Conservation (phyloP, 768 basidiomycete species). For the Sutorius australiensis region DNA sequence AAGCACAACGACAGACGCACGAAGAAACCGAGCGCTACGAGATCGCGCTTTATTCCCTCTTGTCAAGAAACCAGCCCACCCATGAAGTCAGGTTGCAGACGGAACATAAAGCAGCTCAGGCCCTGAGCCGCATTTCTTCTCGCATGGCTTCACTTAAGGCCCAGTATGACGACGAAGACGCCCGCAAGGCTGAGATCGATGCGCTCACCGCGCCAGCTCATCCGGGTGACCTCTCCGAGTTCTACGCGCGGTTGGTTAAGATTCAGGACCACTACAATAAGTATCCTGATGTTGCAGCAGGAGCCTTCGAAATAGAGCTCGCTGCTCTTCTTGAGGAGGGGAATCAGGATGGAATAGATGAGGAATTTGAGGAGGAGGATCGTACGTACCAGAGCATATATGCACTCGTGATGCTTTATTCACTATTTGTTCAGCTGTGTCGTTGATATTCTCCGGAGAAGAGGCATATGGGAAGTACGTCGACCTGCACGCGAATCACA, state of each 20-base stretch:
- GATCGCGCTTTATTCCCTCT: constrained; percentile 76
- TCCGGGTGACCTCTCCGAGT: constrained; percentile 81
- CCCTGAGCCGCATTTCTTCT: constrained; percentile 79
- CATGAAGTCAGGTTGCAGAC: constrained; percentile 68
- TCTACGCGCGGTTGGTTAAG: constrained; percentile 93
- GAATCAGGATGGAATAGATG: constrained; percentile 62
- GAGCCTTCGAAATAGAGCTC: constrained; percentile 80
- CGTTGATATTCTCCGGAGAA: constrained; percentile 91
- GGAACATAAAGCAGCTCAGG: constrained; percentile 86
- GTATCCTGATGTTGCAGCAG: constrained; percentile 86
- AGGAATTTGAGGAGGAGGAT: constrained; percentile 77
- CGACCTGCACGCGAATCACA: constrained; percentile 86
- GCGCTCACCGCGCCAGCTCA: constrained; percentile 54
- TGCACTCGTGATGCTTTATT: constrained; percentile 4
- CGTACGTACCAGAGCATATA: constrained; percentile 50
- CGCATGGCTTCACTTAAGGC: constrained; percentile 61
- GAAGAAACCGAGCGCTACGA: constrained; percentile 95
- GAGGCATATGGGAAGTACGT: constrained; percentile 94
- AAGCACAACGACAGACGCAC: constrained; percentile 92
- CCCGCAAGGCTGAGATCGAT: constrained; percentile 64
- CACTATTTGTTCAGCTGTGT: constrained; percentile 51
- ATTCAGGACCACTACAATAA: constrained; percentile 95
- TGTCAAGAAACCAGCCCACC: constrained; percentile 60
- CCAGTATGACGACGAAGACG: constrained; percentile 75
- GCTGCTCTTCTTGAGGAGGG: constrained; percentile 76